Conservation (phyloP, 495 filamentous ascomycete species). For the Hypoxylon perforatum region DNA sequence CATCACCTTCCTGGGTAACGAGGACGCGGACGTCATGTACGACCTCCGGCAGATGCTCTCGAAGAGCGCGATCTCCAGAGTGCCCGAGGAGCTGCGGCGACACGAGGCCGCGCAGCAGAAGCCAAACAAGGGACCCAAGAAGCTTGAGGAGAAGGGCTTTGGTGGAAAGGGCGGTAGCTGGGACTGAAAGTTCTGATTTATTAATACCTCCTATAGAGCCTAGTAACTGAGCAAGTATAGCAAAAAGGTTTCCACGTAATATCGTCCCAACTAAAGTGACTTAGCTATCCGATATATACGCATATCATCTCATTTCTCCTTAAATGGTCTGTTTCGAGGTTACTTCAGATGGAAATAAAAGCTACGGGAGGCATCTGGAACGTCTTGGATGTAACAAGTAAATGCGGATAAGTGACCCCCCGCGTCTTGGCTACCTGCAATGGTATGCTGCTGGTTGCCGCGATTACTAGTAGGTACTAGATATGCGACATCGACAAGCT, state of each 20-base stretch:
- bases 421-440: not conserved
- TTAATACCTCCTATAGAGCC: not conserved
- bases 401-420: not conserved
- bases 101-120: conserved; percentile 95
- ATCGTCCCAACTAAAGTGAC: no score
- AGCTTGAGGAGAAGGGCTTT: conserved; percentile 42
- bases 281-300: no score
- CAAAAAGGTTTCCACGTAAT: not conserved
- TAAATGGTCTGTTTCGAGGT: not conserved
- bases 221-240: conserved; percentile 1
- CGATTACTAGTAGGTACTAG: not conserved
- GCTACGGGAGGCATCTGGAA: not conserved
- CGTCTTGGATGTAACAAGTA: not conserved
- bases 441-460: conserved; percentile 2
- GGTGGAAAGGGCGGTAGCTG: conserved; percentile 35
- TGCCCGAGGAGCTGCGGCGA: conserved; percentile 92
- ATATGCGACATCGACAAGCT: not conserved
- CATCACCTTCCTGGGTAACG: conserved; percentile 94
- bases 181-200: conserved; percentile 14
- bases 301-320: no score
- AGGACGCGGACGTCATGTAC: conserved; percentile 94
- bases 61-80: conserved; percentile 88
- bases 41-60: conserved; percentile 96
- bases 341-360: not conserved
- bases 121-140: conserved; percentile 52